phyloP scores from a whole-genome alignment of 306 rosid species.

The Potentilla sterilis region DNA sequence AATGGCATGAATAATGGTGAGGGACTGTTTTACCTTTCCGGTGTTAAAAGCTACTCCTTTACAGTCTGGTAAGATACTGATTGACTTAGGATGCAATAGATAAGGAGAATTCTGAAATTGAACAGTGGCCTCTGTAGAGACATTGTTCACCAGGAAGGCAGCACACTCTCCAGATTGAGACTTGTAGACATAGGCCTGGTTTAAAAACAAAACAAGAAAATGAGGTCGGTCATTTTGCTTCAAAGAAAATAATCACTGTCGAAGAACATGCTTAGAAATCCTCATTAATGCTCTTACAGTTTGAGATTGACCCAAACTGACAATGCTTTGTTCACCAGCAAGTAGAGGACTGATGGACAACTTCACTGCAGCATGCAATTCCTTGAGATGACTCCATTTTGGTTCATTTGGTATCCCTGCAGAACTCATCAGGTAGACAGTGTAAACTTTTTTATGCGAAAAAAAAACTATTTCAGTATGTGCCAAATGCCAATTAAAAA shows the following conservation, averaged over 20 bases:
- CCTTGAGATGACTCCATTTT: conserved; percentile 77
- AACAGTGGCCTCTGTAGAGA: conserved; percentile 22
- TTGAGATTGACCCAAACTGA: conserved; percentile 28
- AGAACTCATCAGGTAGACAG: conserved; percentile 12
- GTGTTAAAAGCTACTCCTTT: conserved; percentile 36
- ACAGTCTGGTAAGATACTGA: conserved; percentile 49
- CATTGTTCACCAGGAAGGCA: conserved; percentile 46
- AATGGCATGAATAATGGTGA: neutral
- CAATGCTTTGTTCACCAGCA: conserved; percentile 21
- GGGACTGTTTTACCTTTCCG: conserved; percentile 23
- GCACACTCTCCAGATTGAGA: conserved; percentile 36
- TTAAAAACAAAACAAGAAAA: neutral
- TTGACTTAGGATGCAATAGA: conserved; percentile 29
- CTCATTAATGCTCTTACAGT: conserved; percentile 19
- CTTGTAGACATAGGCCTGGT: conserved; percentile 37
- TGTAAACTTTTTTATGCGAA: neutral
- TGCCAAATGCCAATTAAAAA: neutral
- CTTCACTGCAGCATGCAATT: conserved; percentile 63
- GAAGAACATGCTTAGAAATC: neutral
- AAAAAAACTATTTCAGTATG: neutral
- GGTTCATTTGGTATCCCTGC: conserved; percentile 65
- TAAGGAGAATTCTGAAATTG: conserved; percentile 23
- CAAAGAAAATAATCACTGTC: neutral
- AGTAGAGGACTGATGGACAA: conserved; percentile 28
- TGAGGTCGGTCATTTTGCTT: no score